Conservation (phyloP, 257 asterid genomes). For the Knoxia roxburghii region DNA sequence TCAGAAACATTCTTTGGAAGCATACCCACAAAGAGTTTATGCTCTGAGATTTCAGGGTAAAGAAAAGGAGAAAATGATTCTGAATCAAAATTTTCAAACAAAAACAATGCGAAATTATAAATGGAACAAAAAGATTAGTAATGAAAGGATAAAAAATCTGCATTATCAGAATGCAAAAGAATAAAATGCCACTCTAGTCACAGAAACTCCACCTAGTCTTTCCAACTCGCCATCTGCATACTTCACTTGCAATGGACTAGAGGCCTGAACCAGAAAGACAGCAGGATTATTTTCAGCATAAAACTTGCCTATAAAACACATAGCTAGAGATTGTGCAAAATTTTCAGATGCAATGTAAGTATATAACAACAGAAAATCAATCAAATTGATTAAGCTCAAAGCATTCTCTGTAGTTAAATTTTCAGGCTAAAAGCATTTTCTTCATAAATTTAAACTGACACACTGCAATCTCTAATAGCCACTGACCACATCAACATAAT, state of each 20-base stretch:
- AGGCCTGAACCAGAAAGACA: slow-evolving; percentile 66
- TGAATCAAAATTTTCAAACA: not conserved
- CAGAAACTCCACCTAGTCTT: slow-evolving; percentile 66
- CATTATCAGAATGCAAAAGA: slow-evolving; percentile 9
- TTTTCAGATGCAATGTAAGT: not conserved
- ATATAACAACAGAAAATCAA: not conserved
- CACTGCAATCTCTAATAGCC: not conserved
- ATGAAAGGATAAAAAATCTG: not conserved
- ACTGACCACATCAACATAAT: not conserved
- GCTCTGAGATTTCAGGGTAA: slow-evolving; percentile 49
- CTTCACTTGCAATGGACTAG: slow-evolving; percentile 95
- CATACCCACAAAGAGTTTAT: slow-evolving; percentile 95
- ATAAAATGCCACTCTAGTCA: not conserved
- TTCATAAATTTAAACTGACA: not conserved
- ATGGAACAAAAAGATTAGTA: slow-evolving; percentile 8
- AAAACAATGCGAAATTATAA: not conserved
- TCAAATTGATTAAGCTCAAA: not conserved
- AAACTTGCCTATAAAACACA: not conserved
- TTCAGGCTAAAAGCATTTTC: not conserved
- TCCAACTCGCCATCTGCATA: slow-evolving; percentile 99
- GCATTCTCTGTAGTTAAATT: no score
- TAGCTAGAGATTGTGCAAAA: slow-evolving; percentile 11
- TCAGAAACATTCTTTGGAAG: slow-evolving; percentile 90
- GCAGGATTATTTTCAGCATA: slow-evolving; percentile 30
- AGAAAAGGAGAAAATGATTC: slow-evolving; percentile 15